Evolutionary conservation across 352 stramenopile genomes (phyloP).

Genomic region (Globisporangium alternatum): DNA sequence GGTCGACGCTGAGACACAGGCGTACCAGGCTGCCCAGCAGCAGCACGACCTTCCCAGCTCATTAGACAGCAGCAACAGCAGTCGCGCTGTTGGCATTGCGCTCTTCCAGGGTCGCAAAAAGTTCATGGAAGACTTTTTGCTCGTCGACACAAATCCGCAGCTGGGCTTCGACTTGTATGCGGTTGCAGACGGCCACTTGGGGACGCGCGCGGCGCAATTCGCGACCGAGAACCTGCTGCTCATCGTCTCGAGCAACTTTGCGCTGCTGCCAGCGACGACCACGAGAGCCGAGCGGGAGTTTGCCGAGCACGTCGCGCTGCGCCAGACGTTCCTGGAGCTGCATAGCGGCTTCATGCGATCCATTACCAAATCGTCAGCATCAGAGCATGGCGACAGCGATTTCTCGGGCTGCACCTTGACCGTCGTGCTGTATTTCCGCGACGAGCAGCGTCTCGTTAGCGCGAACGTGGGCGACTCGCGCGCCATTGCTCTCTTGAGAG

Average conservation of each 20-base stretch:
- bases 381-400: conserved; percentile 13
- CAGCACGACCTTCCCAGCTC: not conserved
- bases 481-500: conserved; percentile 44
- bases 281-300: conserved; percentile 24
- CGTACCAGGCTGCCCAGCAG: conserved; percentile 8
- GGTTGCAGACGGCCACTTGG: conserved; percentile 94
- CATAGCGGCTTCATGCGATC: conserved; percentile 40
- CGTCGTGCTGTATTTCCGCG: conserved; percentile 62
- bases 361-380: conserved; percentile 13
- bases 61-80: not conserved
- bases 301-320: conserved; percentile 52
- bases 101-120: conserved; percentile 90
- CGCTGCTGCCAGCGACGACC: conserved; percentile 18
- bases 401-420: conserved; percentile 85
- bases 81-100: conserved; percentile 17
- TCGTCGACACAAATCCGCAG: conserved; percentile 31
- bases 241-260: conserved; percentile 33
- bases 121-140: conserved; percentile 91
- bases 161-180: conserved; percentile 88
- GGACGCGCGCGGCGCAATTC: conserved; percentile 87
- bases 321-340: conserved; percentile 72
- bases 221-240: conserved; percentile 44
- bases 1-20: conserved; percentile 21
- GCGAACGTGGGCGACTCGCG: conserved; percentile 88
- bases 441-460: conserved; percentile 47